These are phyloP conservation scores for Ambrosia hybrid DNA, from an alignment of 140 eudicot genomes.

Conservation along the genomic window DNA sequence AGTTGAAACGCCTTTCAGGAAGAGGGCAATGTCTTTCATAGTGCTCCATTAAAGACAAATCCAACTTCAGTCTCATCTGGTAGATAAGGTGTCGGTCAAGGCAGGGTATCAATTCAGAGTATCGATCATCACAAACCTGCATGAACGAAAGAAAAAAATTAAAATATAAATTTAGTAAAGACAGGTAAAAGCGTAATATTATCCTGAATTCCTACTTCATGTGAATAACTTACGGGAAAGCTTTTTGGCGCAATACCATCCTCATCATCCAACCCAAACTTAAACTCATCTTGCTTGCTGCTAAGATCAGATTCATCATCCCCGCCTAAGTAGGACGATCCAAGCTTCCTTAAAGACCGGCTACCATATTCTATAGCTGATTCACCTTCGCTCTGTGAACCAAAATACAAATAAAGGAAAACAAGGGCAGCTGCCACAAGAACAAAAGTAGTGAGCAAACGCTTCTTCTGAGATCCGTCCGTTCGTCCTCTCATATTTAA, in stretches of 20 bases:
- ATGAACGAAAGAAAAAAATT: background rate
- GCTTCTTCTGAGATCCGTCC: conserved; percentile 93
- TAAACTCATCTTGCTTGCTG: conserved; percentile 61
- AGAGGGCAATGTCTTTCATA: background rate
- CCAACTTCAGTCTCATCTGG: background rate
- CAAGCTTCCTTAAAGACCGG: conserved; percentile 74
- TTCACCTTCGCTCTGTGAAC: conserved; percentile 67
- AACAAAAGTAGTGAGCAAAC: conserved; percentile 61
- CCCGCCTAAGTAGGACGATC: too few relatives aligned
- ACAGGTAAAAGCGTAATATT: too few relatives aligned
- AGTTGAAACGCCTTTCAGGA: background rate
- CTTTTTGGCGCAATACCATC: conserved; percentile 68
- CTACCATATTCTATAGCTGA: conserved; percentile 94
- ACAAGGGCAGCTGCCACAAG: conserved; percentile 53
- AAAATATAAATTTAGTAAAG: background rate
- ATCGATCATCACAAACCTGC: background rate
- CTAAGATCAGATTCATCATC: conserved; percentile 79
- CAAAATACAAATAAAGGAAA: conserved; percentile 72
- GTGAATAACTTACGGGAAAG: conserved; percentile 58
- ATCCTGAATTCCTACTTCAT: too few relatives aligned
- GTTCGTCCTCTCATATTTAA: conserved; percentile 79
- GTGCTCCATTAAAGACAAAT: too few relatives aligned
- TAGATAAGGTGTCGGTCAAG: background rate
- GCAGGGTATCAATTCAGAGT: background rate
- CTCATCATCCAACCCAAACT: conserved; percentile 60